Conservation (phyloP, 1,284 basidiomycete species). For the Meira miltonrushii region DNA sequence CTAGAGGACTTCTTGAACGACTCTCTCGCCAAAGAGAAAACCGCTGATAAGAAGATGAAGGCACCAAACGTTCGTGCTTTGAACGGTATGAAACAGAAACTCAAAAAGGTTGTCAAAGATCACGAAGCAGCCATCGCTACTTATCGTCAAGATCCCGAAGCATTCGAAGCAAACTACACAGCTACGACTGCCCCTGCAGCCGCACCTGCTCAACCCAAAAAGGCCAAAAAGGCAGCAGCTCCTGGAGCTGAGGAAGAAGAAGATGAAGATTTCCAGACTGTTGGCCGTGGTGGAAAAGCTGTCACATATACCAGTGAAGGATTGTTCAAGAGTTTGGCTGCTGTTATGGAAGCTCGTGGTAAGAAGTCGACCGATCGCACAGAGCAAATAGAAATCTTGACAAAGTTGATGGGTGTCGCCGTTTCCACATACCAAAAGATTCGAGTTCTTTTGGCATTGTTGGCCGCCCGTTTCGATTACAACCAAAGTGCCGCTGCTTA, state of each 20-base stretch:
- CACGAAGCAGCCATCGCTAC: conserved; percentile 74
- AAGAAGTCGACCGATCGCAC: conserved; percentile 95
- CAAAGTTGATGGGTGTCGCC: conserved; percentile 80
- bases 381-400: conserved; percentile 87
- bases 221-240: conserved; percentile 53
- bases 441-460: conserved; percentile 84
- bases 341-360: conserved; percentile 88
- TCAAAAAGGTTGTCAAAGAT: conserved; percentile 86
- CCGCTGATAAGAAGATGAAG: conserved; percentile 94
- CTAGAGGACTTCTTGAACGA: conserved; percentile 73
- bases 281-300: conserved; percentile 81
- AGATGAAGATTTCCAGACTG: conserved; percentile 80
- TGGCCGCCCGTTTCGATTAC: conserved; percentile 95
- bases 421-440: conserved; percentile 80
- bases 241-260: conserved; percentile 40
- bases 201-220: conserved; percentile 55
- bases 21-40: conserved; percentile 65
- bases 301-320: conserved; percentile 79
- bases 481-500: conserved; percentile 77
- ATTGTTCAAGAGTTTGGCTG: conserved; percentile 86
- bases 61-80: conserved; percentile 87
- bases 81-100: conserved; percentile 93
- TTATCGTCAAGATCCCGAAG: conserved; percentile 80
- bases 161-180: conserved; percentile 66
- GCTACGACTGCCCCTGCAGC: conserved; percentile 50